Conservation (phyloP, 225 moss, liverwort and hornwort species). For the Polytrichum formosum region DNA sequence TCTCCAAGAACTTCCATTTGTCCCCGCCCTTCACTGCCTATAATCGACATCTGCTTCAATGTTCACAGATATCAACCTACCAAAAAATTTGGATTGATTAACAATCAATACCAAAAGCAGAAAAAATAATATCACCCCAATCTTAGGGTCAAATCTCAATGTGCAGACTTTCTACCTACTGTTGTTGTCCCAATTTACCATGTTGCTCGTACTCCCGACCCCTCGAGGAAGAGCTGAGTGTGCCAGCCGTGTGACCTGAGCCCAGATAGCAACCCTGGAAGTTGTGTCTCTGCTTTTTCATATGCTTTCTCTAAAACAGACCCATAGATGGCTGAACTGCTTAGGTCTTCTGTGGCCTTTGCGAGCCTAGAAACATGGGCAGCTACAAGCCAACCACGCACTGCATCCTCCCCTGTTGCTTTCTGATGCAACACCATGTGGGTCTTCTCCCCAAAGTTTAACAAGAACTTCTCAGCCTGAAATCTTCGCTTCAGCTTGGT, state of each 20-base stretch:
- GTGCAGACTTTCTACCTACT: conserved; percentile 1
- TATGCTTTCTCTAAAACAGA: conserved; percentile 75
- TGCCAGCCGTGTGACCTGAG: conserved; percentile 86
- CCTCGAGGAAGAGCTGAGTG: conserved; percentile 84
- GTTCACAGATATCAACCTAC: too few species aligned
- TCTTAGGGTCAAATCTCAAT: neutral
- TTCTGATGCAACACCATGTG: conserved; percentile 92
- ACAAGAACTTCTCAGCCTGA: conserved; percentile 65
- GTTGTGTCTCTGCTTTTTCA: conserved; percentile 63
- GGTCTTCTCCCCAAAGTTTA: conserved; percentile 81
- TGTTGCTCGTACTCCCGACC: conserved; percentile 74
- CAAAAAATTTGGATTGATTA: too few species aligned
- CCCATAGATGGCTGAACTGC: conserved; percentile 53
- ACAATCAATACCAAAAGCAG: neutral
- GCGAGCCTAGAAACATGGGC: conserved; percentile 71
- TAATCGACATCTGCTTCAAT: too few species aligned
- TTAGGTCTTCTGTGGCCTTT: conserved; percentile 26
- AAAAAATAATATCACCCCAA: conserved; percentile 1
- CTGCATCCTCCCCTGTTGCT: conserved; percentile 90
- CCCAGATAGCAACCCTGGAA: conserved; percentile 74
- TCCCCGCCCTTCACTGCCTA: too few species aligned
- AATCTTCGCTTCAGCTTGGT: conserved; percentile 64
- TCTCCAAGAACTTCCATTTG: too few species aligned
- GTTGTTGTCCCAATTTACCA: conserved; percentile 40
- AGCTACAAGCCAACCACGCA: conserved; percentile 89